phyloP scores from a whole-genome alignment of 2,329 filamentous ascomycete species.

The Microthyrium microscopicum region DNA sequence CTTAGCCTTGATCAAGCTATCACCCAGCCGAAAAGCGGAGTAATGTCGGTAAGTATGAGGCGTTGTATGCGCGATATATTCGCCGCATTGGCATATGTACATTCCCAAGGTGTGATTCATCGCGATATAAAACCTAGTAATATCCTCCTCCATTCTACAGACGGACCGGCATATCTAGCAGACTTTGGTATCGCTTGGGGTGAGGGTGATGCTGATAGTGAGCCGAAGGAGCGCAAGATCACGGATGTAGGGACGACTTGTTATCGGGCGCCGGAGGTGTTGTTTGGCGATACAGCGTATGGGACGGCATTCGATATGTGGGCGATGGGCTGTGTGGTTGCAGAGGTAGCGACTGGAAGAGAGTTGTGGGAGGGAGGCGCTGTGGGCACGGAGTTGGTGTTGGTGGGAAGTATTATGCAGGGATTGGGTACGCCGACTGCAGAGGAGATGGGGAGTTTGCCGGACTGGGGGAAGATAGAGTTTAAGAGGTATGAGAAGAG shows the following conservation, averaged over 20 bases:
- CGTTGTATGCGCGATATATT: conserved; percentile 52
- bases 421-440: conserved; percentile 72
- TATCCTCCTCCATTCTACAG: conserved; percentile 50
- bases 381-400: conserved; percentile 75
- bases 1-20: conserved; percentile 43
- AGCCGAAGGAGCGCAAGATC: conserved; percentile 54
- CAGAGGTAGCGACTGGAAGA: conserved; percentile 46
- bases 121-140: conserved; percentile 91
- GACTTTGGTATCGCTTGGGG: conserved; percentile 93
- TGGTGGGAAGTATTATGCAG: conserved; percentile 86
- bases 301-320: conserved; percentile 66
- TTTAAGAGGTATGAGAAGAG: conserved; percentile 58
- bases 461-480: conserved; percentile 74
- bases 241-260: conserved; percentile 86
- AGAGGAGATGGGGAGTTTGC: conserved; percentile 50
- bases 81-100: conserved; percentile 52
- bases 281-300: conserved; percentile 72
- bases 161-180: conserved; percentile 60
- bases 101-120: conserved; percentile 65
- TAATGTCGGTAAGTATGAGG: no score
- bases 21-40: conserved; percentile 14
- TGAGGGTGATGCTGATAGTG: conserved; percentile 37
- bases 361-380: conserved; percentile 77
- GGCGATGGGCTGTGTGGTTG: conserved; percentile 70
- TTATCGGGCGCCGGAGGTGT: conserved; percentile 76